A percentile compares a stretch with the other conserved stretches of the same genome.
Conservation (phyloP, 1,284 basidiomycete species). For the Marasmius tenuissimus region DNA sequence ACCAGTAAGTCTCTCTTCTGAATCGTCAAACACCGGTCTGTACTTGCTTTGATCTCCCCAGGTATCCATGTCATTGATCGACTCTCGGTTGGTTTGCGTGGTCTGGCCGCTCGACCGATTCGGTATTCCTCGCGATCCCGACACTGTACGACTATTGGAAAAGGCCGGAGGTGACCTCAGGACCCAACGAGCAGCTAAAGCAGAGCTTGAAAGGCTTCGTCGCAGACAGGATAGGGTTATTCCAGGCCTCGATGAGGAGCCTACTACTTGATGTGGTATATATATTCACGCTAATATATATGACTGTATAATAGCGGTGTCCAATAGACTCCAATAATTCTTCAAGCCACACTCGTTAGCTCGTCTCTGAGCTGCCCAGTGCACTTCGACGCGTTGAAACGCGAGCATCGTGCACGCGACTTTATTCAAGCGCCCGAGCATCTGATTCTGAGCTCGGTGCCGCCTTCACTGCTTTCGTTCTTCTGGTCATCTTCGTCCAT, state of each 20-base stretch:
- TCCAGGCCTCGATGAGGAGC: conserved; percentile 4
- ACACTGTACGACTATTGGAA: conserved; percentile 20
- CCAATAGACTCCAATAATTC: too few relatives aligned
- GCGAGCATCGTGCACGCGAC: too few relatives aligned
- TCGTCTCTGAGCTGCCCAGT: too few relatives aligned
- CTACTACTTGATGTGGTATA: not conserved
- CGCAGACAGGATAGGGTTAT: conserved; percentile 45
- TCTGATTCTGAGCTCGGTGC: too few relatives aligned
- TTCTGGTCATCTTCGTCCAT: too few relatives aligned
- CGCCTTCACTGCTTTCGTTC: too few relatives aligned
- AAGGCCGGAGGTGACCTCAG: conserved; percentile 29
- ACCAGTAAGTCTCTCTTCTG: conserved; percentile 45
- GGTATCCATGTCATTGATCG: conserved; percentile 63
- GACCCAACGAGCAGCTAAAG: conserved; percentile 44
- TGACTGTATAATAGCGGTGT: too few relatives aligned
- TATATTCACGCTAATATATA: not conserved
- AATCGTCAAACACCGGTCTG: not conserved
- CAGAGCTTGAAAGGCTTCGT: conserved; percentile 44
- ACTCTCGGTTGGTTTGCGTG: conserved; percentile 59
- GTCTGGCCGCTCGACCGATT: conserved; percentile 63
- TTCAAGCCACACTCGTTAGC: too few relatives aligned
- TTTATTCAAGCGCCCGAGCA: too few relatives aligned
- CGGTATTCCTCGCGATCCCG: conserved; percentile 32
- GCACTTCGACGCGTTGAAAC: too few relatives aligned
- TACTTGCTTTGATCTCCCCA: conserved; percentile 22